A percentile compares a stretch with the other conserved stretches of the same genome.
Evolutionary conservation across 2,329 filamentous ascomycete genomes (phyloP).

Genomic region (Ceratocystis diversiconidia): DNA sequence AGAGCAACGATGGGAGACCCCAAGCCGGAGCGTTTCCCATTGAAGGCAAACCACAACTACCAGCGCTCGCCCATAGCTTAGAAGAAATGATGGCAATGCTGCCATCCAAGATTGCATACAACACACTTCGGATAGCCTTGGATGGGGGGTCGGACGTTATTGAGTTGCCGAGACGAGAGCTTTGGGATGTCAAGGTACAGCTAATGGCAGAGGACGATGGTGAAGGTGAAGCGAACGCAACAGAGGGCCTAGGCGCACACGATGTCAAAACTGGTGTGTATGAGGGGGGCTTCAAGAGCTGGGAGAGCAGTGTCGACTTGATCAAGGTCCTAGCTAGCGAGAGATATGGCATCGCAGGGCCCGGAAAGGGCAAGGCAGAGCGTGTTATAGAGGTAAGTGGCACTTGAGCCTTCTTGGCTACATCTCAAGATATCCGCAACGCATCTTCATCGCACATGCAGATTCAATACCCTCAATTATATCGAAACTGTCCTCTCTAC

Average conservation of each 20-base stretch:
- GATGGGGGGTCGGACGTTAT: conserved; percentile 16
- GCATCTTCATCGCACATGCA: neutral
- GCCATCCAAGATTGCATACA: conserved; percentile 62
- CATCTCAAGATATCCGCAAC: neutral
- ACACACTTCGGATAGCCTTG: conserved; percentile 44
- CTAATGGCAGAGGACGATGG: conserved; percentile 58
- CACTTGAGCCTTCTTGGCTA: neutral
- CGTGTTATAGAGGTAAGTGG: conserved; percentile 40
- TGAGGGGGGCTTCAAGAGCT: conserved; percentile 79
- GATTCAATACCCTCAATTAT: neutral
- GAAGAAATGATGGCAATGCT: conserved; percentile 40
- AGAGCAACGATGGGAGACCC: conserved; percentile 21
- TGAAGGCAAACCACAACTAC: conserved; percentile 44
- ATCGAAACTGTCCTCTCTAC: neutral
- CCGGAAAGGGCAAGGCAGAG: conserved; percentile 24
- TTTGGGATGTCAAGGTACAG: conserved; percentile 71
- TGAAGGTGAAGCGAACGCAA: conserved; percentile 22
- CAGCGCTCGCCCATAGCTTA: conserved; percentile 38
- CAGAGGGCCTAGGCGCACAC: conserved; percentile 44
- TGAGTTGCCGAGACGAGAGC: conserved; percentile 58
- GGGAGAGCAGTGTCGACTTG: conserved; percentile 73
- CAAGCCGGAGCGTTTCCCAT: conserved; percentile 42
- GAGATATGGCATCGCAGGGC: conserved; percentile 25
- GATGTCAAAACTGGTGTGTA: conserved; percentile 73
- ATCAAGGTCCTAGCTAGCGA: conserved; percentile 48